phyloP scores from a whole-genome alignment of 2,329 filamentous ascomycete genomes.

The Mycocentrospora acerina region DNA sequence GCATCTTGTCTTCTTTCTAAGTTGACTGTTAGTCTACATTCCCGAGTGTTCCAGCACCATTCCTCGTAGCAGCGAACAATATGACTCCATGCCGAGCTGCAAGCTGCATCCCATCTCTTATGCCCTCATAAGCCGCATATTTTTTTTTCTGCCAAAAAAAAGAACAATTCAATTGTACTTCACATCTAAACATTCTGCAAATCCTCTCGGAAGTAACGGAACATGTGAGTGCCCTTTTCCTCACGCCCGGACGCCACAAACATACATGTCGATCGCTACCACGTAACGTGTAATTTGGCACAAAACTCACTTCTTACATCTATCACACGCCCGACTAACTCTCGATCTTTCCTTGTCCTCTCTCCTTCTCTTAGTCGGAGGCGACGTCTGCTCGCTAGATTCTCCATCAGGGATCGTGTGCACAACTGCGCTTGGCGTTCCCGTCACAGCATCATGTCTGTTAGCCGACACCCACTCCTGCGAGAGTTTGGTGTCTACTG shows the following conservation, averaged over 20 bases:
- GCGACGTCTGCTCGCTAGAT: slow-evolving; percentile 21
- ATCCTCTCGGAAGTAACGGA: no score
- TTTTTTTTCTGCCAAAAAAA: no score
- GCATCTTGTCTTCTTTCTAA: slow-evolving; percentile 42
- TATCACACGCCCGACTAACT: slow-evolving; percentile 52
- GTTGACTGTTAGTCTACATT: slow-evolving; percentile 11
- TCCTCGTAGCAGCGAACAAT: no score
- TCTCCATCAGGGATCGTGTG: slow-evolving; percentile 10
- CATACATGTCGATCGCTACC: no score
- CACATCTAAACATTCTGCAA: not conserved
- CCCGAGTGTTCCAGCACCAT: no score
- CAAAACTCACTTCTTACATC: slow-evolving; percentile 49
- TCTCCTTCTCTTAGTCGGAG: slow-evolving; percentile 35
- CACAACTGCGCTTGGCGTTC: slow-evolving; percentile 13
- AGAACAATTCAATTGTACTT: not conserved
- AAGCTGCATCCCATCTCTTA: no score
- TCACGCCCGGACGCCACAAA: no score
- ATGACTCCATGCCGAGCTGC: no score
- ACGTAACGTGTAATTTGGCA: no score
- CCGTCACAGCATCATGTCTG: slow-evolving; percentile 4
- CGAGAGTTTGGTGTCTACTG: slow-evolving; percentile 11
- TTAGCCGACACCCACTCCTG: slow-evolving; percentile 12
- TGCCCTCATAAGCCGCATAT: no score
- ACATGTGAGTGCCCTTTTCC: no score
- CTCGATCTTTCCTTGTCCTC: slow-evolving; percentile 43